These are phyloP conservation scores for Lodderomyces oxycetoniae DNA, from an alignment of 1,139 yeast genomes.

Conservation along the genomic window DNA sequence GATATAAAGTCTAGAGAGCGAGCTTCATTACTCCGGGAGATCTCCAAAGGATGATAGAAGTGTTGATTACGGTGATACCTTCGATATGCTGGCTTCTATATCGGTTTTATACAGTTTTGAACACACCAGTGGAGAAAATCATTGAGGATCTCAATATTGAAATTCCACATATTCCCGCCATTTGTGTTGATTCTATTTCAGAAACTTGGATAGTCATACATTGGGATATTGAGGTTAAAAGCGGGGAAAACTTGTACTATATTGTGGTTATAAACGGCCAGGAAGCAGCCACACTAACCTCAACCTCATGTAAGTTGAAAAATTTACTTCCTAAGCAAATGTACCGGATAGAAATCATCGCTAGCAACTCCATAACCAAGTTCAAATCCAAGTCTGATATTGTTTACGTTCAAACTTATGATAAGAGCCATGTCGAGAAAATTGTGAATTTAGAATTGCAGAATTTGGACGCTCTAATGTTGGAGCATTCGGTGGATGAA, in stretches of 20 bases:
- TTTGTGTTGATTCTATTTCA: conserved; percentile 38
- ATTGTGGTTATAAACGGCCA: conserved; percentile 32
- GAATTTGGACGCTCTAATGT: conserved; percentile 9
- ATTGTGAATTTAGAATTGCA: conserved; percentile 9
- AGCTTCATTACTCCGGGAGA: too few species aligned
- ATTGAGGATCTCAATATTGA: conserved; percentile 36
- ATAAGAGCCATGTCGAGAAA: conserved; percentile 10
- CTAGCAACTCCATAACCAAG: conserved; percentile 34
- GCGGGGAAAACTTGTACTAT: conserved; percentile 35
- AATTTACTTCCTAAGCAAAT: conserved; percentile 26
- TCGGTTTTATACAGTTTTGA: conserved; percentile 33
- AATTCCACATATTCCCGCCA: conserved; percentile 39
- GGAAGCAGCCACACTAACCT: conserved; percentile 37
- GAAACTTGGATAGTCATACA: conserved; percentile 32
- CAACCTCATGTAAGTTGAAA: conserved; percentile 35
- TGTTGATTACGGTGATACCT: conserved; percentile 40
- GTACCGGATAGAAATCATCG: conserved; percentile 38
- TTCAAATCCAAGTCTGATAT: conserved; percentile 35
- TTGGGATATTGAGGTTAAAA: conserved; percentile 37
- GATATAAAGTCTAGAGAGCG: too few species aligned
- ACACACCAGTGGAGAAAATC: conserved; percentile 35
- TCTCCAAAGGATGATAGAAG: conserved; percentile 38
- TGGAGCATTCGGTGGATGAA: neutral
- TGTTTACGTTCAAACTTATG: conserved; percentile 20
- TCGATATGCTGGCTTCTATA: conserved; percentile 41